phyloP scores from a whole-genome alignment of 306 rosid genomes.

The Cucurbita maxima region DNA sequence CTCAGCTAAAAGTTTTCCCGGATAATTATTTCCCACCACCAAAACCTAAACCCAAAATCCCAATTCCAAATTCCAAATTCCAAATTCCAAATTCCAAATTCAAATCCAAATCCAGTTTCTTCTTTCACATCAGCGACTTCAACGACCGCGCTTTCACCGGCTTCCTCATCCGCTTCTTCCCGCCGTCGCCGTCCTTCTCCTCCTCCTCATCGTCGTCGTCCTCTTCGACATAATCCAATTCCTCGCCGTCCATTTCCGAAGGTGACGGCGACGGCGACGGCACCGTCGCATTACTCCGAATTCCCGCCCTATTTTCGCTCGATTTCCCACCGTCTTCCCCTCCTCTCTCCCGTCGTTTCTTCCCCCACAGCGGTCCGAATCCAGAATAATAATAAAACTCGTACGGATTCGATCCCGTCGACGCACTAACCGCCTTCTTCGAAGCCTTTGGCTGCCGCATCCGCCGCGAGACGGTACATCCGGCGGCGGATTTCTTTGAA shows the following conservation, averaged over 20 bases:
- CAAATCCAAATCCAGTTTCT: neutral
- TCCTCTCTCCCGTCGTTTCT: constrained; percentile 33
- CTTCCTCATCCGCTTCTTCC: constrained; percentile 55
- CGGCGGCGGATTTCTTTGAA: constrained; percentile 11
- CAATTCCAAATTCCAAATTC: neutral
- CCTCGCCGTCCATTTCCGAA: neutral
- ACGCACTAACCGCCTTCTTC: neutral
- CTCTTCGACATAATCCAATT: constrained; percentile 23
- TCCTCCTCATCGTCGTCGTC: constrained; percentile 31
- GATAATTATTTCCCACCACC: neutral
- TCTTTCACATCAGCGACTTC: constrained; percentile 62
- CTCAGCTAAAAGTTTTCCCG: neutral
- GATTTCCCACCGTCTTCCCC: constrained; percentile 1
- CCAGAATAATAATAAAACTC: constrained; percentile 83
- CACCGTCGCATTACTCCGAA: constrained; percentile 7
- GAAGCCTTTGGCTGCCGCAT: neutral
- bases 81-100: neutral
- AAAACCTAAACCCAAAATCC: neutral
- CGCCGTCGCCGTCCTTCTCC: constrained; percentile 5
- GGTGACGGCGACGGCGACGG: constrained; percentile 1
- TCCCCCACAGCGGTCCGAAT: constrained; percentile 60
- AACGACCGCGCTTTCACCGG: constrained; percentile 78
- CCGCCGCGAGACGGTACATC: neutral
- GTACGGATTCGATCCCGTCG: constrained; percentile 22
- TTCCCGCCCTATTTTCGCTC: neutral